Base-by-base conservation (phyloP, 2,329 filamentous ascomycete species). In the Allantophomopsis cytisporea region DNA sequence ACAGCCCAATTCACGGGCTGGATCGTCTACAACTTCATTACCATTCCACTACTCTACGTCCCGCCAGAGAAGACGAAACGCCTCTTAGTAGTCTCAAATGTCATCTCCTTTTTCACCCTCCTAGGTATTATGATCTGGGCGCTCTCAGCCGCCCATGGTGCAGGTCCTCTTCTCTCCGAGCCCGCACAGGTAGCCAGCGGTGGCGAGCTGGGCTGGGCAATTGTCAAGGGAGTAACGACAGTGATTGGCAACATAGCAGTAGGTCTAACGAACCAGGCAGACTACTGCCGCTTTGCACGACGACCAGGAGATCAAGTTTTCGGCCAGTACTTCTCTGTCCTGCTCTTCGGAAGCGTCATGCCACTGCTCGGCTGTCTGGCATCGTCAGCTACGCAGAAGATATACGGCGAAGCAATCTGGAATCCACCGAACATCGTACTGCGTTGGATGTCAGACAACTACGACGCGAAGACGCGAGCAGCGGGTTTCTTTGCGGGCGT, bases 381-480 rank as follows among this genome's bases (percentile, higher is more conserved):
- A 11, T 68, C 72, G 0, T 71, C 69, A 0, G 70, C 71, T 11
- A 64, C 64, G 18, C 60, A 64, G 34, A 60, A 65, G 8, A 63
- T 69, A 38, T 71, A 69, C 41, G 72, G 70, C 39, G 50, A 62
- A 39, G 40, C 41, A 31, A 51, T 65, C 38, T 69, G 66, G 65
- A 64, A 67, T 45, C 64, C 66, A 1, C 54, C 66, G 7, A 57
- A 64, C 31, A 60, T 69, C 28, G 51, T 64, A 14, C 46, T 53
- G 1, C 50, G 61, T 2, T 69, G 64, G 64, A 56, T 62, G 30
- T 15, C 36, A 5, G 52, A 59, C 33, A 60, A 60, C 23, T 44
- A 59, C 3, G 55, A 55, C 7, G 53, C 60, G 1, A 59, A 59
- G 3, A 63, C 60, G 2, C 55, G 66, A 4, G 64, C 64, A 1